Evolutionary conservation across 2,329 filamentous ascomycete species (phyloP), one percentile per base, ranked within the genome.

Genomic region (Herpotrichia juniperi): DNA sequence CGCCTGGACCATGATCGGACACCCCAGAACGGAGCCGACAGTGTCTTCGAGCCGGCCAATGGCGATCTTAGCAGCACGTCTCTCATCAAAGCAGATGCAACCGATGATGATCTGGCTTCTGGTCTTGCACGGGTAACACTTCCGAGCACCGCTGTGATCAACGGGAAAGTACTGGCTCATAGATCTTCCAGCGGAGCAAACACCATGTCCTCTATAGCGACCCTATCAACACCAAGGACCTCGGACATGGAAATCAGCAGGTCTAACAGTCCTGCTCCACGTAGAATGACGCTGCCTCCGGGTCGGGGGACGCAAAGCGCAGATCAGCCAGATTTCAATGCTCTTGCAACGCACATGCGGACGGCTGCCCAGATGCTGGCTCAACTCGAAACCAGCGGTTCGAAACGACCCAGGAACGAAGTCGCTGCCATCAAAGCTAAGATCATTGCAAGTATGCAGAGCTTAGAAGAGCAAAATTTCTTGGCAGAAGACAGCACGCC

Each of bases 401-500:
- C 89, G 24, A 94, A 93, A 74, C 81, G 90, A 28, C 90, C 90
- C 1, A 89, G 84, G 67, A 85, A 87, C 25, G 90, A 94, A 73
- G 90, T 94, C 4, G 90, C 89, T 16, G 88, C 90, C 7, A 94
- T 94, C 70, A 83, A 91, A 61, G 87, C 89, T 34, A 92, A 91
- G 74, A 94, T 94, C 58, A 94, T 94, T 63, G 90, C 90, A 2
- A 93, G 90, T 71, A 94, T 94, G 91, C 90, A 94, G 71, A 91
- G 83, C 59, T 76, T 94, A 8, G 90, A 94, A 72, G 91, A 94
- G 72, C 88, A 93, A 70, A 93, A 87, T 68, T 94, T 94, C 63
- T 86, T 91, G 44, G 76, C 85, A 2, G 89, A 92, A 56, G 89
- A 92, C 44, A 78, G 78, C n/a, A 63, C 85, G 0, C 88, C 90